Base-by-base conservation (phyloP, 1,284 basidiomycete species). In the Ustilago tritici region DNA sequence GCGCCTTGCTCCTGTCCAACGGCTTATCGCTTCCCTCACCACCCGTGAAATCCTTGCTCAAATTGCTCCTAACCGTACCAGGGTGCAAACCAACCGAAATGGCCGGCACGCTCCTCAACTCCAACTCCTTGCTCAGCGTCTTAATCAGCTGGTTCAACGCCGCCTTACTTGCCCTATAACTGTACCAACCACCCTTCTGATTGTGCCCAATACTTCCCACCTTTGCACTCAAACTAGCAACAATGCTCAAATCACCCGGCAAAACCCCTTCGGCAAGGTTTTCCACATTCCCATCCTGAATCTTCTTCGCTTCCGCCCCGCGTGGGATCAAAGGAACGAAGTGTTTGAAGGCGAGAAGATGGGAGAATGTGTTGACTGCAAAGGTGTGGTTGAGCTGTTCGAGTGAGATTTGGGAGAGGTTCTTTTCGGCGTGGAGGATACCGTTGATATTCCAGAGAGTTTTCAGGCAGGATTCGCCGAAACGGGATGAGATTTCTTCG, bases 111-210 rank as follows among this genome's bases (percentile, higher is more conserved):
- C 88, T 89, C 77, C 89, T 89, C 52, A 85, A 68, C 84, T 89
- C 87, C 69, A 93, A 88, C 80, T 93, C 90, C 66, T 90, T 87
- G 81, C 92, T 90, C 70, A 92, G 90, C 2, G 91, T 92, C 67
- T 90, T 90, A 81, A 92, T 87, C 56, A 91, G 88, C 84, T 93
- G 92, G 82, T 93, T 92, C 66, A 93, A 88, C 50, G 92, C 92
- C 0, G 92, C 90, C 84, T 93, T 93, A 62, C 91, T 92, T 63
- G 91, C 88, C 50, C 92, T 89, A 84, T 93, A 93, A 32, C 90
- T 91, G 84, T 91, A 92, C 92, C 92, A 93, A 35, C 88, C 91
- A 8, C 91, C 91, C 56, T 88, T 88, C 38, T 86, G 85, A 82
- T 92, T 92, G 82, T 92, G 91, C 17, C 87, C 88, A 67, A 92